Evolutionary conservation across 768 basidiomycete genomes (phyloP), one percentile per base, ranked within the genome.

Genomic region (Tricholoma sp.): DNA sequence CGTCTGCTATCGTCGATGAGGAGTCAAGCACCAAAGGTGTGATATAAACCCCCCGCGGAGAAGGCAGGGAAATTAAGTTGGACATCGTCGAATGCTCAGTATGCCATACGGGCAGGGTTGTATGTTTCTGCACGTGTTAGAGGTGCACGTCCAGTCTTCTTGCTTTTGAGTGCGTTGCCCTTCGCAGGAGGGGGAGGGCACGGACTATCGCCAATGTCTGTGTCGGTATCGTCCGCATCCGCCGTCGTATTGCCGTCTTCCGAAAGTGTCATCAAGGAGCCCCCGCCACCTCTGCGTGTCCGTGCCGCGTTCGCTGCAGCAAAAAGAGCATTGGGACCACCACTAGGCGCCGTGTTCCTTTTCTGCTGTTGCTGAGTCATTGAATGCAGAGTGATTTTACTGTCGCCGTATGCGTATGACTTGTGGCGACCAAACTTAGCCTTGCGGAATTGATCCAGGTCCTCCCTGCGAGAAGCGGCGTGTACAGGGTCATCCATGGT

Each of bases 401-500:
- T 73, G 44, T 97, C 94, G n/a, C 94, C 94, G 63, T 93, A 96
- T 0, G 94, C 86, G 65, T 93, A 97, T 0, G 92, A 94, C 66
- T 91, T 90, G 56, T 93, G 91, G 54, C 94, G 86, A 32, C 89
- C 87, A 67, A 94, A 94, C 67, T 89, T 90, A 59, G 79, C 80
- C 66, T 86, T 90, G 61, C 96, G 89, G 77, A 98, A 94, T 65
- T 94, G 91, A 70, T 93, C 91, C 44, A 98, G 69, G 64, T 95
- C 91, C 66, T 92, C 89, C 42, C 85, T 81, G 47, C 94, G 88
- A 34, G 92, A 88, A 17, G 78, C 75, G 17, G 86, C 82, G 68
- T 96, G 86, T 45, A 79, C 80, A 2, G 94, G 94, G 68, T 98
- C 94, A 65, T 98, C 94, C 97, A 99, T 99, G 6, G 81, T 84